Percentiles rank a stretch among this genome's conserved stretches.
Evolutionary conservation across 495 filamentous ascomycete genomes (phyloP).

Genomic region (Clohesyomyces aquaticus): DNA sequence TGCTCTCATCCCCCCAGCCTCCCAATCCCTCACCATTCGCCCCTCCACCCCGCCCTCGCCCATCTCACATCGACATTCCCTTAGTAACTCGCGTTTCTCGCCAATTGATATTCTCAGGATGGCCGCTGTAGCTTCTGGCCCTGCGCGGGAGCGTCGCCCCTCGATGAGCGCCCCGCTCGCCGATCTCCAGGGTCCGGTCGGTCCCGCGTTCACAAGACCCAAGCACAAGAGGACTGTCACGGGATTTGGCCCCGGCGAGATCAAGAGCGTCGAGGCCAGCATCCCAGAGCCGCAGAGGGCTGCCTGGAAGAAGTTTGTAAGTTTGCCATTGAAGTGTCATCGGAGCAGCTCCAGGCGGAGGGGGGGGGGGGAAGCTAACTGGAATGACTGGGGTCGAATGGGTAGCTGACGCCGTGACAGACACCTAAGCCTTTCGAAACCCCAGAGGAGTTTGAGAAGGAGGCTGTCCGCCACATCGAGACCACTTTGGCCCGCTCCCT

Average conservation of each 20-base stretch:
- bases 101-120: constrained; percentile 30
- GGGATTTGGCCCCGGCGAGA: constrained; percentile 85
- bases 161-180: constrained; percentile 80
- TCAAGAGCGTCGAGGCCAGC: constrained; percentile 86
- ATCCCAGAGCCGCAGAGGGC: constrained; percentile 89
- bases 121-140: constrained; percentile 31
- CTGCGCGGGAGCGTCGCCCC: constrained; percentile 66
- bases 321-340: constrained; percentile 33
- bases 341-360: constrained; percentile 1
- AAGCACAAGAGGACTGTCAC: constrained; percentile 96
- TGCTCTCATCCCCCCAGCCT: not conserved
- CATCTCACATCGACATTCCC: constrained; percentile 16
- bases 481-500: constrained; percentile 94
- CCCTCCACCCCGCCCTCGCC: constrained; percentile 32
- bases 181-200: constrained; percentile 79
- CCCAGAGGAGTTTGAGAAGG: constrained; percentile 76
- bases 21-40: constrained; percentile 12
- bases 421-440: constrained; percentile 70
- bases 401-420: constrained; percentile 43
- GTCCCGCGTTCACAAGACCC: constrained; percentile 69
- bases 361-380: not conserved
- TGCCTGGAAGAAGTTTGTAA: constrained; percentile 83
- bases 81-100: constrained; percentile 21
- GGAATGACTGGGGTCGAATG: not conserved
- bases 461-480: constrained; percentile 91